Percentiles rank a stretch among this genome's conserved stretches.
phyloP scores from a whole-genome alignment of 2,329 filamentous ascomycete species.

The Aspergillus sergii region DNA sequence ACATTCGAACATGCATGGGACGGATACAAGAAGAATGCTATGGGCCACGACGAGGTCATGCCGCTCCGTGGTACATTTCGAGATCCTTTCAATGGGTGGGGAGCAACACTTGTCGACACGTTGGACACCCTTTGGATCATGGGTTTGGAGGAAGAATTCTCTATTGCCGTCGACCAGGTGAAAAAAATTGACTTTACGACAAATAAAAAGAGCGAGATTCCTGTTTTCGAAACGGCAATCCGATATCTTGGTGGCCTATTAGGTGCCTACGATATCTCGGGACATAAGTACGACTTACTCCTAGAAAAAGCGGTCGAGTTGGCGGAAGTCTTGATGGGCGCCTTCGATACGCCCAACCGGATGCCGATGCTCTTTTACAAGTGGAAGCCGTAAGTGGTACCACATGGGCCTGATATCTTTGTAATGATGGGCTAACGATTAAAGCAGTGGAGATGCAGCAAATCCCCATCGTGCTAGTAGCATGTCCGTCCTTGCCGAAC shows the following conservation, averaged over 20 bases:
- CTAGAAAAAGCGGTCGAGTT: constrained; percentile 78
- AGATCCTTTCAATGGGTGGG: constrained; percentile 91
- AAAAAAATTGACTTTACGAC: constrained; percentile 81
- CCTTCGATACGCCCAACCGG: constrained; percentile 90
- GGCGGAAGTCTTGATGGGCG: constrained; percentile 76
- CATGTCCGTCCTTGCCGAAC: constrained; percentile 64
- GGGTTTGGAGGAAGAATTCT: constrained; percentile 75
- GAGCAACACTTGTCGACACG: constrained; percentile 80
- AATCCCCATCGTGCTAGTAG: constrained; percentile 64
- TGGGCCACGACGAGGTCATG: constrained; percentile 81
- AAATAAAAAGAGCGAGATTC: constrained; percentile 68
- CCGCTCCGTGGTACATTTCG: constrained; percentile 69
- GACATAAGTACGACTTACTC: constrained; percentile 66
- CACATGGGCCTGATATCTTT: not conserved
- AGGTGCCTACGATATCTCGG: constrained; percentile 83
- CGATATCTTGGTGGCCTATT: constrained; percentile 86
- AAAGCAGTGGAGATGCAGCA: constrained; percentile 53
- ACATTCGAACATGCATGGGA: constrained; percentile 79
- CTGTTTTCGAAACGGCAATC: constrained; percentile 91
- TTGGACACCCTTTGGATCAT: constrained; percentile 88
- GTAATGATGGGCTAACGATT: constrained; percentile 2
- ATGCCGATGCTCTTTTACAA: constrained; percentile 84
- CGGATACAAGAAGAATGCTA: constrained; percentile 78
- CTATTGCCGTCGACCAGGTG: constrained; percentile 72
- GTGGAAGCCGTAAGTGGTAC: constrained; percentile 65